Base-by-base conservation (phyloP, 1,139 yeast genomes). In the Diutina sp. region DNA sequence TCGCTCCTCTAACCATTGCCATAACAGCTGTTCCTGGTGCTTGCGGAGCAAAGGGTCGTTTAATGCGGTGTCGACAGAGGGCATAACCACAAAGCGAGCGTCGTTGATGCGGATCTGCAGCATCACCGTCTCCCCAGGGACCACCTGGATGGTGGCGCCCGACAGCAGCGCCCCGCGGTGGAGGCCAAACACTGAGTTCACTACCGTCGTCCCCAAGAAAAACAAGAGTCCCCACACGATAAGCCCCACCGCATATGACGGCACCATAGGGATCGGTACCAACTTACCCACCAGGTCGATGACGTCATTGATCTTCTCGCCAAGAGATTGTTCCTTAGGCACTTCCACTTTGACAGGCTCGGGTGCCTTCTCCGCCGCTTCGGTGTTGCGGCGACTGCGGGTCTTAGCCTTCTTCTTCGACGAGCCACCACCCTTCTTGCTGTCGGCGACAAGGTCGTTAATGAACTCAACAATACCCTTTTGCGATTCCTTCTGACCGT, bases 401-500 rank as follows among this genome's bases (percentile, higher is more conserved):
- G 41, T 32, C 44, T 30, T 50, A 5, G 6, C 41, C 28, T 50
- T 50, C 44, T 50, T 50, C 28, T 50, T 50, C 2, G 44, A 7
- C 18, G 8, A 14, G 8, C 16, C n/a, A 9, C 41, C n/a, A 8
- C n/a, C 9, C 35, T 18, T 50, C 6, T 21, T n/a, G 51, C 53
- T 38, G 14, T 18, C 44, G 29, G 53, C 53, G 6, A 50, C 21
- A 6, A 32, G 25, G 18, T 50, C 53, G 21, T 30, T 50, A 5
- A 50, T 9, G 21, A n/a, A 50, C 21, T 50, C 44, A 8, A 16
- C 28, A 8, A 50, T 1, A 4, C 7, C 7, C 44, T 29, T n/a
- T 9, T n/a, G 44, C 18, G 87, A 80, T 21, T 83, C 85, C 63
- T 82, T 82, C 68, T 95, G 99, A 0, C 99, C 99, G 57, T 89